Evolutionary conservation across 225 moss, liverwort and hornwort species (phyloP).

Genomic region (Bryum argenteum): DNA sequence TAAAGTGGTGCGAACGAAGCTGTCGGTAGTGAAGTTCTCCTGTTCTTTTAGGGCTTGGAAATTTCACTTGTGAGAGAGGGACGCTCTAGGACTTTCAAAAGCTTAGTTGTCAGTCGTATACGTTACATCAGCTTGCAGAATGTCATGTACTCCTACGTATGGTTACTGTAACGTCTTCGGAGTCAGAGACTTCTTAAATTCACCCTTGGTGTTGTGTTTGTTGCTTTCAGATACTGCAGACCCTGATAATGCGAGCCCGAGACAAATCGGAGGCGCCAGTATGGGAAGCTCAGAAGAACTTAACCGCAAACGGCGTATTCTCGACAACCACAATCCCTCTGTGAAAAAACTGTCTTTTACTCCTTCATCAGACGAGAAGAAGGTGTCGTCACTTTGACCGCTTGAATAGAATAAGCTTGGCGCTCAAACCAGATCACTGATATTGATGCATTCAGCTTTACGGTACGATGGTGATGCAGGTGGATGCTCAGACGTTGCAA

Average conservation of each 20-base stretch:
- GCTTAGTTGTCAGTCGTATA: no score
- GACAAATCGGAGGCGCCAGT: conserved; percentile 46
- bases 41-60: no score
- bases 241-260: conserved; percentile 66
- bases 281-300: conserved; percentile 99
- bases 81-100: no score
- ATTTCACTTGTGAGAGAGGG: no score
- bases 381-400: conserved; percentile 42
- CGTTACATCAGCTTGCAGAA: no score
- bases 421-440: background rate
- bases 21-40: no score
- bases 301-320: conserved; percentile 94
- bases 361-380: conserved; percentile 84
- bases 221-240: conserved; percentile 57
- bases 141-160: no score
- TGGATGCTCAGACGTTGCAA: conserved; percentile 87
- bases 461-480: conserved; percentile 46
- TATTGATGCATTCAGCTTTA: background rate
- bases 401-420: background rate
- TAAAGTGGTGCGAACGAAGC: no score
- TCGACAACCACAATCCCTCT: conserved; percentile 61
- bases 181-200: no score
- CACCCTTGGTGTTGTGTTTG: background rate
- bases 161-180: no score
- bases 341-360: conserved; percentile 76